Percentiles rank a stretch among this genome's conserved stretches.
Conservation (phyloP, 306 rosid species). For the Lagenaria siceraria region DNA sequence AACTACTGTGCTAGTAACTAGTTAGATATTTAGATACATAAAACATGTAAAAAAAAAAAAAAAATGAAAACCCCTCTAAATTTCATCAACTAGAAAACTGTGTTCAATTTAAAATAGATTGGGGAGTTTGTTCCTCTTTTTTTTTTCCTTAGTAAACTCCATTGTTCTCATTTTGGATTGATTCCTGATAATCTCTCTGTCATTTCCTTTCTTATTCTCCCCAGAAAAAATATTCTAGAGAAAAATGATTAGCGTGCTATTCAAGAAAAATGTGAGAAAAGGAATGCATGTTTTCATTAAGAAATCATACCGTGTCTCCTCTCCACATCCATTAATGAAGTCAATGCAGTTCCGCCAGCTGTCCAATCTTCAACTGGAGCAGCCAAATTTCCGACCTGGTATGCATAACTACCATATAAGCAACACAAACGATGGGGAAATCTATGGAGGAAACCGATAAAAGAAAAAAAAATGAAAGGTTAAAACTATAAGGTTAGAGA, state of each 20-base stretch:
- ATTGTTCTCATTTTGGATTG: not conserved
- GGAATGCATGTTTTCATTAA: not conserved
- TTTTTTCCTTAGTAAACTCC: not conserved
- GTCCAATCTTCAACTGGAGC: constrained; percentile 91
- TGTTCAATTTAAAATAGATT: not conserved
- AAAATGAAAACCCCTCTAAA: too few species aligned
- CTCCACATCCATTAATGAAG: constrained; percentile 91
- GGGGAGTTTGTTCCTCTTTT: not conserved
- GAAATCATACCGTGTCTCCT: constrained; percentile 73
- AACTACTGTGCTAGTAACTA: not conserved
- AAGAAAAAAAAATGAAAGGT: not conserved
- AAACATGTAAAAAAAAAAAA: too few species aligned
- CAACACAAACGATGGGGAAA: not conserved
- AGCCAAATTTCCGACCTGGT: constrained; percentile 73
- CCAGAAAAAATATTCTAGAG: not conserved
- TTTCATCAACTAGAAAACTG: not conserved
- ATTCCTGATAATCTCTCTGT: not conserved
- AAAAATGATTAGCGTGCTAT: not conserved
- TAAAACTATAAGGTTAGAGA: not conserved
- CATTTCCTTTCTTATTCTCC: not conserved
- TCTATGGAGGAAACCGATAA: not conserved
- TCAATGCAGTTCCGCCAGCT: constrained; percentile 89
- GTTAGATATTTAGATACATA: not conserved
- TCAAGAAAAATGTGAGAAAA: not conserved
- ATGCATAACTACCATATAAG: not conserved